Conservation (phyloP, 345 rosid genomes). For the Gossypium australe region DNA sequence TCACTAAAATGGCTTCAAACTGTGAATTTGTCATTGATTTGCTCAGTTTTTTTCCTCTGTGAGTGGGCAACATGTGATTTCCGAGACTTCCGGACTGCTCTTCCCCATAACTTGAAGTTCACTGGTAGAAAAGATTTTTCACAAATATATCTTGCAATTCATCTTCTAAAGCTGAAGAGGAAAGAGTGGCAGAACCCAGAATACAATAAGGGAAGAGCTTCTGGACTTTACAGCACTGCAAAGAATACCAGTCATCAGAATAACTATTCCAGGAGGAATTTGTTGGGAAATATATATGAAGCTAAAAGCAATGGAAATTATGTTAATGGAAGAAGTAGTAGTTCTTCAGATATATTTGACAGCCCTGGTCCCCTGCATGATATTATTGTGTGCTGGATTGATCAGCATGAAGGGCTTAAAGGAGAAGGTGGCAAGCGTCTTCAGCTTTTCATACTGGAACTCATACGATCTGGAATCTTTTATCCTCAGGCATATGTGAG, state of each 20-base stretch:
- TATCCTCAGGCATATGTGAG: conserved; percentile 85
- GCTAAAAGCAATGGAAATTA: conserved; percentile 22
- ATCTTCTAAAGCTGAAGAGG: conserved; percentile 66
- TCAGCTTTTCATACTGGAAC: conserved; percentile 75
- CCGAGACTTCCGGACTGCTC: conserved; percentile 67
- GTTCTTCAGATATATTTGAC: conserved; percentile 52
- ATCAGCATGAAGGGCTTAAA: conserved; percentile 79
- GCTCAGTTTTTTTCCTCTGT: conserved; percentile 77
- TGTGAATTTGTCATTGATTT: conserved; percentile 57
- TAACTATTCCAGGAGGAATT: conserved; percentile 26
- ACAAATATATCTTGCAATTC: conserved; percentile 71
- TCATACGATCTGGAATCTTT: conserved; percentile 74
- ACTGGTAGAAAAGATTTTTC: conserved; percentile 78
- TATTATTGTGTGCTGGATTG: conserved; percentile 92
- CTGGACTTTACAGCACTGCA: conserved; percentile 30
- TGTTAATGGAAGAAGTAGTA: conserved; percentile 19
- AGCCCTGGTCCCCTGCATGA: conserved; percentile 94
- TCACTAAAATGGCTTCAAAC: conserved; percentile 79
- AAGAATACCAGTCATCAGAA: conserved; percentile 24
- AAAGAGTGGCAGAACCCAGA: conserved; percentile 41
- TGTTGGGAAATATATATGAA: conserved; percentile 28
- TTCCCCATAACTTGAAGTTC: conserved; percentile 55
- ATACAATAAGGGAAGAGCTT: conserved; percentile 31
- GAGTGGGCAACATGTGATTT: conserved; percentile 99
- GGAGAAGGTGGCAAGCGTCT: conserved; percentile 70